These are phyloP conservation scores for Yamadazyma siamensis DNA, from an alignment of 1,139 yeast species.

Conservation along the genomic window DNA sequence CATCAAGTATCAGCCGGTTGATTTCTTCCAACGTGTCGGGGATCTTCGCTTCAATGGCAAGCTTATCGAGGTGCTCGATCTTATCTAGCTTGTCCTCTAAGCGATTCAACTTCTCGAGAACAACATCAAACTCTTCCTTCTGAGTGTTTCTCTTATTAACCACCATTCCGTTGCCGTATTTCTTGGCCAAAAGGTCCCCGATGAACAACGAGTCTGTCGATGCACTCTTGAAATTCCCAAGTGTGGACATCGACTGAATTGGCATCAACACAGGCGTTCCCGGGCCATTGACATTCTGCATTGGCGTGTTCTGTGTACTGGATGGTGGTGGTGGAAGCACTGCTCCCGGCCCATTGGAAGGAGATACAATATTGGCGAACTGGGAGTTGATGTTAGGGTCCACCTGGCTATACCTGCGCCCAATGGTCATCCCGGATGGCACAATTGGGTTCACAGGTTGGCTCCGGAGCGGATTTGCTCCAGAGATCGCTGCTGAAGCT, in stretches of 20 bases:
- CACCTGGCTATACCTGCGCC: constrained; percentile 17
- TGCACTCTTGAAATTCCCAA: constrained; percentile 30
- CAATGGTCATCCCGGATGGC: constrained; percentile 6
- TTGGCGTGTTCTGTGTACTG: neutral
- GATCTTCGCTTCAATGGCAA: no score
- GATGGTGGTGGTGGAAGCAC: neutral
- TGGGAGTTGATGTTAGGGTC: constrained; percentile 14
- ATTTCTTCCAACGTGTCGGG: constrained; percentile 5
- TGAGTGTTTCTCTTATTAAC: constrained; percentile 10
- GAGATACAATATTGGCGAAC: no score
- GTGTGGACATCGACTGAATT: constrained; percentile 28
- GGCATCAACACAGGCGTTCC: constrained; percentile 14
- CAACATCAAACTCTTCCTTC: constrained; percentile 12
- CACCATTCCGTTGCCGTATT: constrained; percentile 18
- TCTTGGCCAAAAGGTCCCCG: constrained; percentile 26
- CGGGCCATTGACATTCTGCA: constrained; percentile 3
- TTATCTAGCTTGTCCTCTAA: constrained; percentile 13
- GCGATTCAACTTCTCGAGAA: constrained; percentile 11
- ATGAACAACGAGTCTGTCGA: constrained; percentile 36
- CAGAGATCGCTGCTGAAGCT: constrained; percentile 13
- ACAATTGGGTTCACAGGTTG: constrained; percentile 1
- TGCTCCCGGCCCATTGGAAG: no score
- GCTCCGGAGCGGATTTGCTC: constrained; percentile 3
- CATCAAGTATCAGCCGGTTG: constrained; percentile 11
- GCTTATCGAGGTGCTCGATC: constrained; percentile 5